Evolutionary conservation across 768 basidiomycete genomes (phyloP), one percentile per base, ranked within the genome.

Genomic region (Russula griseocarnosa): DNA sequence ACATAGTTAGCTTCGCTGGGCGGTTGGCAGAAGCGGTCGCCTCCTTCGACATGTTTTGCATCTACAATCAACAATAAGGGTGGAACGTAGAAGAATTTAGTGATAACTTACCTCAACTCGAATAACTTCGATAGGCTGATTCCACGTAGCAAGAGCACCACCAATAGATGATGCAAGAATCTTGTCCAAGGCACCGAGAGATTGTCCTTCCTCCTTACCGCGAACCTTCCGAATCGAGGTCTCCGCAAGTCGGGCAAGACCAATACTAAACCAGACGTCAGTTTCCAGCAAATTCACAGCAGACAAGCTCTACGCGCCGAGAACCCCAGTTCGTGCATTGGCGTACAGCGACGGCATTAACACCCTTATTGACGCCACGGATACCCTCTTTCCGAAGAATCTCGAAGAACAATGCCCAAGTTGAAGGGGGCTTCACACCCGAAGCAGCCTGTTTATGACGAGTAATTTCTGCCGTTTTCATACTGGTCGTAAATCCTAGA

Each of bases 401-500:
- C 71, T 98, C 95, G 68, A 81, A 86, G 73, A 98, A 99, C 55
- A 98, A 87, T 50, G 88, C 88, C 86, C 92, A 95, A 2, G 96
- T 98, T 58, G 90, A 92, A 58, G 88, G 89, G n/a, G 94, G 92
- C 73, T 92, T 88, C 47, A 87, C 82, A 46, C 97, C 97, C 32
- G 83, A 75, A 18, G 88, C 85, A 26, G 87, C 90, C 70, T 92
- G 90, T 77, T 99, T 99, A 72, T 91, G 89, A 70, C 95, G 88
- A 54, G 95, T 98, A 69, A 98, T 98, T 76, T 96, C 94, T 67
- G 85, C 97, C 24, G 97, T 99, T 78, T 99, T 99, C 97, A 99
- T 99, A 76, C 94, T 97, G 49, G 96, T 98, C 77, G 94, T 96
- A 79, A 98, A 94, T 70, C 96, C 94, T 97, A 69, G 52, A 60